Percentiles rank a stretch among this genome's conserved stretches.
phyloP scores from a whole-genome alignment of 495 filamentous ascomycete genomes.

The Chaetomium cochliodes region DNA sequence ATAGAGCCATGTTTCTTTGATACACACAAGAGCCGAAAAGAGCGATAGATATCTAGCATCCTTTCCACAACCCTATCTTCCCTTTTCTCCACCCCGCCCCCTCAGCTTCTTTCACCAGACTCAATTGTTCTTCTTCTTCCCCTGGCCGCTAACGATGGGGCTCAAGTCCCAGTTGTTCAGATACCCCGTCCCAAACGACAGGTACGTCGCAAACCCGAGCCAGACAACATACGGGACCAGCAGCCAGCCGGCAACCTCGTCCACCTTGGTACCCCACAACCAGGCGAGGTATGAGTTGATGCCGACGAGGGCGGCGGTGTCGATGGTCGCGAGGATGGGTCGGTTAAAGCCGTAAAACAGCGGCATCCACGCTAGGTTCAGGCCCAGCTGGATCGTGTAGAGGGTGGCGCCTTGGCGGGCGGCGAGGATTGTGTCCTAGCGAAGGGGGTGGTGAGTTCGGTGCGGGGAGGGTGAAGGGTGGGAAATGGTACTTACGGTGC shows the following conservation, averaged over 20 bases:
- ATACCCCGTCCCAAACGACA: slow-evolving; percentile 67
- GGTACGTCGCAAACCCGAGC: slow-evolving; percentile 80
- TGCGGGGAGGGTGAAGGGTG: background rate
- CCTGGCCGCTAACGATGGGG: slow-evolving; percentile 14
- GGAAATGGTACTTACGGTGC: slow-evolving; percentile 29
- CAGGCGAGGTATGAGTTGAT: slow-evolving; percentile 67
- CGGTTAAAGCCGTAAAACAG: slow-evolving; percentile 76
- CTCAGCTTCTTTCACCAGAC: background rate
- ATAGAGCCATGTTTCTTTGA: background rate
- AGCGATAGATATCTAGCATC: background rate
- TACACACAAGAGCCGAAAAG: background rate
- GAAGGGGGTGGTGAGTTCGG: background rate
- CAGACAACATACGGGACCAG: slow-evolving; percentile 78
- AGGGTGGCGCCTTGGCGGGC: slow-evolving; percentile 64
- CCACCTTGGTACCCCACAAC: slow-evolving; percentile 66
- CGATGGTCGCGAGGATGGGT: slow-evolving; percentile 69
- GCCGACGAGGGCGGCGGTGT: slow-evolving; percentile 70
- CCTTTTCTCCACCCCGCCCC: background rate
- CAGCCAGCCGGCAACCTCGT: slow-evolving; percentile 66
- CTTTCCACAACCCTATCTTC: background rate
- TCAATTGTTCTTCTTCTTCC: background rate
- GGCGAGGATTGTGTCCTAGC: slow-evolving; percentile 25
- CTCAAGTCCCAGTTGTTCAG: slow-evolving; percentile 69
- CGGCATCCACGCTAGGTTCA: slow-evolving; percentile 92
- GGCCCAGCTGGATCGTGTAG: slow-evolving; percentile 77